Evolutionary conservation across 495 filamentous ascomycete species (phyloP), one percentile per base, ranked within the genome.

Genomic region (Penicillium taxi): DNA sequence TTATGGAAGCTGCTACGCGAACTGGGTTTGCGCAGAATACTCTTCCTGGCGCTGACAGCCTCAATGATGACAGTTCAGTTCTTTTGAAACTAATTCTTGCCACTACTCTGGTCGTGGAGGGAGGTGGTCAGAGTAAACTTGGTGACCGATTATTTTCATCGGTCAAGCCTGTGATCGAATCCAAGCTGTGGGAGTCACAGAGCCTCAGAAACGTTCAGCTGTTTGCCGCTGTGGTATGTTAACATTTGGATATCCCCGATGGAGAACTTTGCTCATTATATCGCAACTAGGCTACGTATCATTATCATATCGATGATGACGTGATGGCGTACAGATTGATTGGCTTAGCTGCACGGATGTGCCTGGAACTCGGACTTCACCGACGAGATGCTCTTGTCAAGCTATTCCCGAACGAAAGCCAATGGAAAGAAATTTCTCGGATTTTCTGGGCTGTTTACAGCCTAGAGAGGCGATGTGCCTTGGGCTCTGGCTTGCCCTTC

Each of bases 241-340:
- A n/a, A n/a, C n/a, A n/a, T 18, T 9, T n/a, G 3, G 21, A 14
- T 9, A 5, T 1, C 9, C 3, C 22, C 17, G 18, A 6, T 24
- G 22, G 13, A 11, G 23, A 28, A 14, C 20, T 29, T 17, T 13
- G 12, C 12, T 22, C 23, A 18, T 18, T 6, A 1, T 29, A n/a
- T n/a, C n/a, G n/a, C n/a, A n/a, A n/a, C n/a, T 25, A 85, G 81
- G 84, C 82, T 13, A 89, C 85, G 30, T 94, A 93, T 59, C 73
- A 87, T 50, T 94, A 86, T 42, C 78, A 90, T 33, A 76, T 73
- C 14, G 84, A 84, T 37, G 82, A 91, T 46, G 86, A 94, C 56
- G 69, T 78, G 2, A 73, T 86, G 43, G 81, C 82, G 5, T 94
- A 86, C 75, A 73, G 86, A 1, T 63, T 86, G 12, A 84, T 86